Base-by-base conservation (phyloP, 2,329 filamentous ascomycete species). In the Colletotrichum agaves region DNA sequence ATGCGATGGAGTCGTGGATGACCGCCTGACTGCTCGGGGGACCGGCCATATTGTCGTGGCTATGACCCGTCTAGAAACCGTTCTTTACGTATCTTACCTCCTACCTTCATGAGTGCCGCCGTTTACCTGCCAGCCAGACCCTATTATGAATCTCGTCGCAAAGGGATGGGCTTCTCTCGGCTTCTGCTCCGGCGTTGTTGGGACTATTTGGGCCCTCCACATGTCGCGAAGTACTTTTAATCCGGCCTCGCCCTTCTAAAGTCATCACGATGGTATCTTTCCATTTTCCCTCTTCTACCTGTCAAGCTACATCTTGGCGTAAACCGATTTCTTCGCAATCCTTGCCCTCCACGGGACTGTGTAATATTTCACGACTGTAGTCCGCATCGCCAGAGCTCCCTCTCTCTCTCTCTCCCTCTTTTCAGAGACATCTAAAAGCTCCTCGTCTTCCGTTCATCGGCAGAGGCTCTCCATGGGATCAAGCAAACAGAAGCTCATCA, bases 81-180 rank as follows among this genome's bases (percentile, higher is more conserved):
- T 19, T 37, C 43, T 63, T 52, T 50, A 49, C 44, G 50, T 57
- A 44, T 41, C 43, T 11, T 55, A n/a, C 15, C n/a, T 52, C 8
- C 5, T 52, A 31, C 37, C 23, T 31, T 41, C 41, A 33, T 27
- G 21, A 43, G 37, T 61, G 43, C 58, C 21, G 43, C 58, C 21
- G 17, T 35, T 23, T 39, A 33, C 41, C 53, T 55, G 60, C 46
- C 65, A 46, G 35, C 35, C 13, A 3, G 10, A 37, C 13, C 13
- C 10, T 37, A 37, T 47, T 23, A 68, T 65, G 17, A 60, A 7
- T 59, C 35, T 59, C 41, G 21, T 55, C 61, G 31, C 61, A 33
- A 65, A 35, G 41, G 41, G 17, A 52, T 50, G 35, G 58, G 41
- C 41, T 49, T 55, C 61, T 65, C 65, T 65, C 53, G 61, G 61